Percentiles rank a stretch among this genome's conserved stretches.
phyloP scores from a whole-genome alignment of 306 rosid genomes.

The Malus sylvestris region DNA sequence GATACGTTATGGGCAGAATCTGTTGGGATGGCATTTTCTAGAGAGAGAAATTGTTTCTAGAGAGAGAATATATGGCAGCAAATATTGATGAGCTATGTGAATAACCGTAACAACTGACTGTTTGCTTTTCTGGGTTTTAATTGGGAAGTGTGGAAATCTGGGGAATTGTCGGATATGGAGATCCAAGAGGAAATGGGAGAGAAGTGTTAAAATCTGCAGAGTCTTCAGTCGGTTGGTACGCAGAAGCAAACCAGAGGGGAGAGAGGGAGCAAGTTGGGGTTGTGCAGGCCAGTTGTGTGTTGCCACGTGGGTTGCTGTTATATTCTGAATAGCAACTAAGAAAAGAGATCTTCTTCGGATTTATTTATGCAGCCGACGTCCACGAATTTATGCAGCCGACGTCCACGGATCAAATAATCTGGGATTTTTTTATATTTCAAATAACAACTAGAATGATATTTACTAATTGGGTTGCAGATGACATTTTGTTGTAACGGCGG shows the following conservation, averaged over 20 bases:
- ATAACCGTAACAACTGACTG: not conserved
- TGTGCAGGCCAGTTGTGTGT: not conserved
- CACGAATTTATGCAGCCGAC: too few species aligned
- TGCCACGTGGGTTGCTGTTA: not conserved
- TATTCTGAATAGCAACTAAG: too few species aligned
- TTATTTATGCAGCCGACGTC: too few species aligned
- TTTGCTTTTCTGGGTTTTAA: not conserved
- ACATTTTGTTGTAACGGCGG: too few species aligned
- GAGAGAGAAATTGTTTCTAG: not conserved
- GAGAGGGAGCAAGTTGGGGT: not conserved
- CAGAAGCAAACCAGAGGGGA: not conserved
- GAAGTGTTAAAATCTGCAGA: not conserved
- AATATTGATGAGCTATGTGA: not conserved
- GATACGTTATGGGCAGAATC: slow-evolving; percentile 41
- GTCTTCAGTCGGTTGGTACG: not conserved
- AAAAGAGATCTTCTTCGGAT: too few species aligned
- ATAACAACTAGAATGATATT: too few species aligned
- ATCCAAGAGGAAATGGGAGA: not conserved
- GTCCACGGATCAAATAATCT: too few species aligned
- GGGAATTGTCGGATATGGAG: not conserved
- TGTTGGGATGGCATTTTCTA: slow-evolving; percentile 56
- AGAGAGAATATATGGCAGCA: not conserved
- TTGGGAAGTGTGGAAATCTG: not conserved
- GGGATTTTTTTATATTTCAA: too few species aligned
- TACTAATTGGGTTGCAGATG: too few species aligned